phyloP scores from a whole-genome alignment of 345 rosid species.

The Eucalyptus sp. region DNA sequence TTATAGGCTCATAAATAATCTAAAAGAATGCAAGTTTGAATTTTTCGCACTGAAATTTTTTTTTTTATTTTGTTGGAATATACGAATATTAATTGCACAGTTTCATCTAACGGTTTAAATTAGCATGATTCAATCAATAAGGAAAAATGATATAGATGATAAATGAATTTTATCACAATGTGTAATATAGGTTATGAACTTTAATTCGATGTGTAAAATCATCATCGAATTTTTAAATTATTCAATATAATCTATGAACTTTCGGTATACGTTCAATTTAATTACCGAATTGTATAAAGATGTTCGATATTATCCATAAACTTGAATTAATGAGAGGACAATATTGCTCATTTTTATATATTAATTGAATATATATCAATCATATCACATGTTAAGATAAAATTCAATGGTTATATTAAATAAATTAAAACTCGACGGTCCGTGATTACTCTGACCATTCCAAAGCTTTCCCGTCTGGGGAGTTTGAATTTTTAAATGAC shows the following conservation, averaged over 20 bases:
- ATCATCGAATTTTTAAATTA: accelerated
- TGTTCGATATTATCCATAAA: accelerated
- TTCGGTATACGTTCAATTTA: accelerated
- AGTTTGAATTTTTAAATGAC: background rate
- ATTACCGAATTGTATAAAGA: accelerated
- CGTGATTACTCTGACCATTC: no score
- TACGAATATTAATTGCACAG: accelerated
- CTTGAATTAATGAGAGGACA: accelerated
- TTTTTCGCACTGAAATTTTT: accelerated
- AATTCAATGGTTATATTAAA: no score
- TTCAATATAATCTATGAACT: accelerated
- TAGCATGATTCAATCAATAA: accelerated
- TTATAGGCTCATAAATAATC: no score
- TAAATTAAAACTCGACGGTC: accelerated
- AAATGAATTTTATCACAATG: accelerated
- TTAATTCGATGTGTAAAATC: accelerated
- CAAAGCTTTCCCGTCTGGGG: accelerated
- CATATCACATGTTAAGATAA: accelerated
- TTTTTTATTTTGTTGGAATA: accelerated
- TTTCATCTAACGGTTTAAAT: accelerated
- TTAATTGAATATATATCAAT: background rate
- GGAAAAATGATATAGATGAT: no score
- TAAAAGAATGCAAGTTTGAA: no score
- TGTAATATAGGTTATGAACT: accelerated
- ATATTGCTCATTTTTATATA: no score